These are phyloP conservation scores for Capillidium rhysosporum DNA, from an alignment of 371 early-diverging fungal species.

Conservation along the genomic window DNA sequence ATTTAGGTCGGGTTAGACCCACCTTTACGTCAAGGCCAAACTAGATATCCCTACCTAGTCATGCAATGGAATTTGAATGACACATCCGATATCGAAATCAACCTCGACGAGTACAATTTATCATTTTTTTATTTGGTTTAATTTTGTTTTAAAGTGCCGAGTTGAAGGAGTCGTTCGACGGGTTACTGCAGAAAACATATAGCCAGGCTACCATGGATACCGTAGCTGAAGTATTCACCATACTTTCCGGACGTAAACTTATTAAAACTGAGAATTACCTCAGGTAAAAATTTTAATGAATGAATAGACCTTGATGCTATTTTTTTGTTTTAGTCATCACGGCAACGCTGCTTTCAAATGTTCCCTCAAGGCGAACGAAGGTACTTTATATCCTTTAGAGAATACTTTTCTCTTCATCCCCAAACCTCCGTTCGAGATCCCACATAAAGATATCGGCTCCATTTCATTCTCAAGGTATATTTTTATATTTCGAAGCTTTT, in stretches of 20 bases:
- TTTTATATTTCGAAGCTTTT: background rate
- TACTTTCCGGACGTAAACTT: slow-evolving; percentile 34
- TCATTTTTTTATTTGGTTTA: background rate
- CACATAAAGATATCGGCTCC: slow-evolving; percentile 60
- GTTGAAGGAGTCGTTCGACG: slow-evolving; percentile 45
- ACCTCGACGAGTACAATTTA: slow-evolving; percentile 36
- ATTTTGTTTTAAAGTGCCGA: slow-evolving; percentile 17
- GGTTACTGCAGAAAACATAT: slow-evolving; percentile 65
- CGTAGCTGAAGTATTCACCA: slow-evolving; percentile 78
- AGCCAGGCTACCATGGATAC: slow-evolving; percentile 78
- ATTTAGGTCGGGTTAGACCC: slow-evolving; percentile 75
- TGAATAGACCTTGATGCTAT: background rate
- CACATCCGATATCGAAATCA: slow-evolving; percentile 65
- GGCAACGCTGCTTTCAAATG: slow-evolving; percentile 79
- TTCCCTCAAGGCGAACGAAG: slow-evolving; percentile 96
- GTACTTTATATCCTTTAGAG: slow-evolving; percentile 87
- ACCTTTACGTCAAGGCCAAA: slow-evolving; percentile 97
- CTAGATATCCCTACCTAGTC: slow-evolving; percentile 91
- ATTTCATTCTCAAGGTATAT: slow-evolving; percentile 63
- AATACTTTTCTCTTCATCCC: slow-evolving; percentile 87
- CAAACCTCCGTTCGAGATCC: slow-evolving; percentile 82
- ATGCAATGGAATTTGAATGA: slow-evolving; percentile 89
- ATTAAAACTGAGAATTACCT: background rate
- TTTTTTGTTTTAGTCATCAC: slow-evolving; percentile 26
- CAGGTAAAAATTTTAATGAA: slow-evolving; percentile 12